These are phyloP conservation scores for Phialophora tarda DNA, from an alignment of 2,329 filamentous ascomycete genomes.

Conservation along the genomic window DNA sequence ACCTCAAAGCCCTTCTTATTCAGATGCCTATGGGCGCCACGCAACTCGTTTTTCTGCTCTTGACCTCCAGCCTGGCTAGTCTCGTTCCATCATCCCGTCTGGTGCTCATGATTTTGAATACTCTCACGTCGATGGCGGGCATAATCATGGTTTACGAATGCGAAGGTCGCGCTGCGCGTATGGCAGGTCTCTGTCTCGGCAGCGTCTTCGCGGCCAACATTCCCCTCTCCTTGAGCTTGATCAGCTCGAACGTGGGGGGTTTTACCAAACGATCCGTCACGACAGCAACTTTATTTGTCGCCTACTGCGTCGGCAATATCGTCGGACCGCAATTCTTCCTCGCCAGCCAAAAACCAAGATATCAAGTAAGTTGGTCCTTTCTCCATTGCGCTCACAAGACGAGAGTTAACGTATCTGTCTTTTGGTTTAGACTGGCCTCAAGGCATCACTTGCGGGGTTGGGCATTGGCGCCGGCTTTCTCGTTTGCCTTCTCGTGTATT, in stretches of 20 bases:
- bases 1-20: conserved; percentile 44
- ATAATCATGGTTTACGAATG: conserved; percentile 46
- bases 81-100: conserved; percentile 42
- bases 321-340: conserved; percentile 62
- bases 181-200: conserved; percentile 44
- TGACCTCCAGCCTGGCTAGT: conserved; percentile 43
- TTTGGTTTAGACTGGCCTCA: conserved; percentile 44
- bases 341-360: conserved; percentile 54
- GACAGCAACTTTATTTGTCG: conserved; percentile 58
- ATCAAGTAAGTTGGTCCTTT: conserved; percentile 43
- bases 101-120: conserved; percentile 46
- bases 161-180: conserved; percentile 40
- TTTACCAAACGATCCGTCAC: conserved; percentile 63
- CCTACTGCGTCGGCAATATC: conserved; percentile 62
- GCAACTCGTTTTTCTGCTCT: conserved; percentile 45
- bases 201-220: conserved; percentile 46
- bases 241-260: conserved; percentile 60
- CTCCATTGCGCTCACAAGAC: not conserved
- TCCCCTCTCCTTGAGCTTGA: conserved; percentile 50
- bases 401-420: conserved; percentile 42
- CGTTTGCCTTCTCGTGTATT: conserved; percentile 42
- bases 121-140: conserved; percentile 42
- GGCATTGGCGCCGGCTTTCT: conserved; percentile 44
- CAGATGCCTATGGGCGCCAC: conserved; percentile 46
- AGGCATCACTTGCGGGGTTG: conserved; percentile 43